These are phyloP conservation scores for Moniliella sp. DNA, from an alignment of 1,284 basidiomycete genomes.

Conservation along the genomic window DNA sequence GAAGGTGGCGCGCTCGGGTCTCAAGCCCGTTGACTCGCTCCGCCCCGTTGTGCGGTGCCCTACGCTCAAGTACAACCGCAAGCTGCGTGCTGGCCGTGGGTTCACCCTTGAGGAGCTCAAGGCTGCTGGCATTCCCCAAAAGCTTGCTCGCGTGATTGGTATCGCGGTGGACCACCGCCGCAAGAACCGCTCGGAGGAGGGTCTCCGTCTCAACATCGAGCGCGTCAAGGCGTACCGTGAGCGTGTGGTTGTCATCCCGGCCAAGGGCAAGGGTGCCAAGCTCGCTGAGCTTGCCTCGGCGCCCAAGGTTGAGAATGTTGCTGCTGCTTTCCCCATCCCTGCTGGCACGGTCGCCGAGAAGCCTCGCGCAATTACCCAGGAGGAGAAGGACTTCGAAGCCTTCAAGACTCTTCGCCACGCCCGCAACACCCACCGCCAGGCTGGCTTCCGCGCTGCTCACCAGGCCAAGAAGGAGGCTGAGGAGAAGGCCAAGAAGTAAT, in stretches of 20 bases:
- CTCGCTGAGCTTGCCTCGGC: too few relatives aligned
- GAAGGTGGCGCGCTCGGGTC: slow-evolving; percentile 76
- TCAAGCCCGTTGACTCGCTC: slow-evolving; percentile 71
- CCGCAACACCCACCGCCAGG: slow-evolving; percentile 60
- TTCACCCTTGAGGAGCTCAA: slow-evolving; percentile 90
- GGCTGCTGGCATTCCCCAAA: slow-evolving; percentile 80
- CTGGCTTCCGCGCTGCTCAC: too few relatives aligned
- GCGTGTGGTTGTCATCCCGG: slow-evolving; percentile 63
- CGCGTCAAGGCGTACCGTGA: slow-evolving; percentile 80
- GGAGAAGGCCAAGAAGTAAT: too few relatives aligned
- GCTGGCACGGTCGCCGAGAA: slow-evolving; percentile 50
- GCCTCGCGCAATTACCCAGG: slow-evolving; percentile 76
- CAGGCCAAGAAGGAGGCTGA: too few relatives aligned
- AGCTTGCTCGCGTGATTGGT: slow-evolving; percentile 77
- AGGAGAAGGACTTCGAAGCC: slow-evolving; percentile 62
- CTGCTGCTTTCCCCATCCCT: slow-evolving; percentile 40
- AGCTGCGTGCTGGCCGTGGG: slow-evolving; percentile 84
- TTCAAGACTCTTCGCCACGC: slow-evolving; percentile 70
- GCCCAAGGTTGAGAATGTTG: slow-evolving; percentile 38
- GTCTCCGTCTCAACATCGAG: slow-evolving; percentile 82
- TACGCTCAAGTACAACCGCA: slow-evolving; percentile 95
- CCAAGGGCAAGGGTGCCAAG: slow-evolving; percentile 55
- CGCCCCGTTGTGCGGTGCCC: slow-evolving; percentile 91
- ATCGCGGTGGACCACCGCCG: slow-evolving; percentile 93
- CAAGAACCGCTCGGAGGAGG: slow-evolving; percentile 89